Evolutionary conservation across 2,329 filamentous ascomycete genomes (phyloP), one percentile per base, ranked within the genome.

Genomic region (Colletotrichum viniferum): DNA sequence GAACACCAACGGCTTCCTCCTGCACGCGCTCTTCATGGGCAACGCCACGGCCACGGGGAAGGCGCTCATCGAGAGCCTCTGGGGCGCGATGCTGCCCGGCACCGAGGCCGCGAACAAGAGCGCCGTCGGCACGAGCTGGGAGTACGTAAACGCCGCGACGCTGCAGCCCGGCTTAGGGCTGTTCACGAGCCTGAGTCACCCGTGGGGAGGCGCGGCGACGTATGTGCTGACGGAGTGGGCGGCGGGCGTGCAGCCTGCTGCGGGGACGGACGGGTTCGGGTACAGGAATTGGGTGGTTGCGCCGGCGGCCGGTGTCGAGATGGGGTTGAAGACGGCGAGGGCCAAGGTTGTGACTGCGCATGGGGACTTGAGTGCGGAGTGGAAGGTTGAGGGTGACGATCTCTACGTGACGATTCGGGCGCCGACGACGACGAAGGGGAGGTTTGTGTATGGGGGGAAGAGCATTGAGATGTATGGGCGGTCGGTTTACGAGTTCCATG

Each of bases 1-100:
- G 13, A 88, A 88, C 77, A 88, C 85, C 28, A 85, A 82, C 14
- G 85, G 86, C 3, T 87, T 88, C 76, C 79, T 88, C 3, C 82
- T 88, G 6, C 78, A 83, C 55, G 82, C 85, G 0, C 77, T 87
- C 0, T 81, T 85, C 64, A 67, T 78, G 28, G 79, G 80, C 0
- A 80, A 79, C 64, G 78, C 77, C 16, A 81, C 78, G 6, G 77
- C 79, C 4, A 73, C 79, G 0, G 80, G 78, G 4, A 78, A 76
- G 4, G 78, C 81, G 26, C 79, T 88, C 2, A 79, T 88, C 0
- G 78, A 83, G 30, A 79, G 78, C 8, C 79, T 87, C 14, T 88
- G 86, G 87, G 79, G 81, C 4, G 80, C 81, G 5, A 88, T 88
- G 86, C 76, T 87, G 0, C 80, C 77, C 6, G 79, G 43, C 32